Conservation (phyloP, 805 yeast species). For the Ogataea ganodermae region DNA sequence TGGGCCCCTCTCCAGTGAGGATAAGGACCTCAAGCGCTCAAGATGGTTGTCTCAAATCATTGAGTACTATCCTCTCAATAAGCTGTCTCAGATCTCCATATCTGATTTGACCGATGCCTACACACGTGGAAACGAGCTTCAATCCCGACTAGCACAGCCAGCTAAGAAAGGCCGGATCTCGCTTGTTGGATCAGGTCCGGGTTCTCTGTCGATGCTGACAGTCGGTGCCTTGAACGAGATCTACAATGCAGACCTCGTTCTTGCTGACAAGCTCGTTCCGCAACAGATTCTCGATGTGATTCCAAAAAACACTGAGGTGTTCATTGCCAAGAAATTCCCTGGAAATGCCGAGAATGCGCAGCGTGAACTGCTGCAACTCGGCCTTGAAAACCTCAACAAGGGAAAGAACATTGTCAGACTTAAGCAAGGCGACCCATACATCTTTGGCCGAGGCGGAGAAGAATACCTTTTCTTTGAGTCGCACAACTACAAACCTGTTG, state of each 20-base stretch:
- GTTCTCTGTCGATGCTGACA: conserved; percentile 78
- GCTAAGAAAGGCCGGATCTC: conserved; percentile 58
- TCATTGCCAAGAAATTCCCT: conserved; percentile 92
- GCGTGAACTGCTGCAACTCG: conserved; percentile 73
- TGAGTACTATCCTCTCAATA: conserved; percentile 80
- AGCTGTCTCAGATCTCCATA: conserved; percentile 60
- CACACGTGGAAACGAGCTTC: background rate
- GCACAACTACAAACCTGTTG: conserved; percentile 71
- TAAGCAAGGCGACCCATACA: conserved; percentile 96
- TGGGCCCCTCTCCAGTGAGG: conserved; percentile 39
- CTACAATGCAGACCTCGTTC: conserved; percentile 74
- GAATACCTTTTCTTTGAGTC: conserved; percentile 69
- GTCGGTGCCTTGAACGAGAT: conserved; percentile 83
- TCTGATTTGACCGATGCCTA: conserved; percentile 50
- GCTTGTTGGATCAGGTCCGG: conserved; percentile 95
- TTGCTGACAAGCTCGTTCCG: conserved; percentile 93
- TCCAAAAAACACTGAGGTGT: conserved; percentile 72
- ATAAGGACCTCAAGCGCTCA: conserved; percentile 58
- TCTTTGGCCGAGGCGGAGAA: conserved; percentile 96
- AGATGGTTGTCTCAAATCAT: conserved; percentile 89
- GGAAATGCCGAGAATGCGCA: conserved; percentile 97
- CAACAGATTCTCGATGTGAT: conserved; percentile 79
- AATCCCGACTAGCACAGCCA: background rate
- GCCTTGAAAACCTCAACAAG: conserved; percentile 58
- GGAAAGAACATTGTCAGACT: conserved; percentile 84